phyloP scores from a whole-genome alignment of 805 yeast genomes.

The Monosporozyma siamensis region DNA sequence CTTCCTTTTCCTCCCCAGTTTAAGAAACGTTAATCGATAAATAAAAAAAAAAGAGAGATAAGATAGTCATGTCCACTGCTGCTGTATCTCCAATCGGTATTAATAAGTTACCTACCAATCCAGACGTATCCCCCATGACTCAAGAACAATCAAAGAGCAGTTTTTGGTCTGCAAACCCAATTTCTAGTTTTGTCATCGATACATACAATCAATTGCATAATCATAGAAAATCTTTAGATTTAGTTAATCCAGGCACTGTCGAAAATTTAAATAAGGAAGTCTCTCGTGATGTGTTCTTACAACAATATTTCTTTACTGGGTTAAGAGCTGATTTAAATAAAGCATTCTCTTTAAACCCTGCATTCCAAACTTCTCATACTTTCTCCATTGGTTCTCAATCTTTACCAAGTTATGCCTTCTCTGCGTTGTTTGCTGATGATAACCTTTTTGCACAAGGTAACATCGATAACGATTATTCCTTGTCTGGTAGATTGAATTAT shows the following conservation, averaged over 20 bases:
- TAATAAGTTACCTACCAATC: conserved; percentile 52
- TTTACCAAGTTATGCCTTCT: conserved; percentile 83
- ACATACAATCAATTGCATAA: conserved; percentile 61
- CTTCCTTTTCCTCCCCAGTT: too few relatives aligned
- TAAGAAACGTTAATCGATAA: too few relatives aligned
- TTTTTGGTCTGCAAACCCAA: conserved; percentile 77
- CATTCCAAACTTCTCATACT: conserved; percentile 93
- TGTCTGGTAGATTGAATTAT: conserved; percentile 83
- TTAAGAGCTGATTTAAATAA: conserved; percentile 93
- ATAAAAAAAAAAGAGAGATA: too few relatives aligned
- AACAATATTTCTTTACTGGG: conserved; percentile 87
- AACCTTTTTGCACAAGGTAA: conserved; percentile 83
- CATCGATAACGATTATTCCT: conserved; percentile 74
- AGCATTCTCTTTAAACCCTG: conserved; percentile 83
- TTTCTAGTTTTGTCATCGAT: conserved; percentile 68
- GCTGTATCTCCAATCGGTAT: conserved; percentile 14
- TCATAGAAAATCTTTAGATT: conserved; percentile 73
- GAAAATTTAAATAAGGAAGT: conserved; percentile 93
- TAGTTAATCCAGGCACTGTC: conserved; percentile 88
- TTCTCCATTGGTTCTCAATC: conserved; percentile 79
- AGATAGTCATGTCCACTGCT: conserved; percentile 1
- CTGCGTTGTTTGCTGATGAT: conserved; percentile 83
- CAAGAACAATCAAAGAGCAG: conserved; percentile 40
- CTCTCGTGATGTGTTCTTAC: conserved; percentile 81
- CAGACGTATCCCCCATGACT: conserved; percentile 45